phyloP scores from a whole-genome alignment of 2,329 filamentous ascomycete genomes.

The Teratosphaeria zuluensis region DNA sequence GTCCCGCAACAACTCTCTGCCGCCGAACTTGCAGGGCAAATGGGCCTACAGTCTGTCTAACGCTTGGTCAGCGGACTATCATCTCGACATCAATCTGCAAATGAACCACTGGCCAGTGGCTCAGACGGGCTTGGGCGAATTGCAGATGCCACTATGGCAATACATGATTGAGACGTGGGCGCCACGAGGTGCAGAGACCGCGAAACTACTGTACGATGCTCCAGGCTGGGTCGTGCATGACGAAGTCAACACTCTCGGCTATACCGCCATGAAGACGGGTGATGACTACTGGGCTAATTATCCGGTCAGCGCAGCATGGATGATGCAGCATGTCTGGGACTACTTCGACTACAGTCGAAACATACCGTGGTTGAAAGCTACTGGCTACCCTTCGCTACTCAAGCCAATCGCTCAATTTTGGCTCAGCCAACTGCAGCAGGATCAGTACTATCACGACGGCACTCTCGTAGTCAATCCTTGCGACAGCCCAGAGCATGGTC shows the following conservation, averaged over 20 bases:
- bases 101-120: slow-evolving; percentile 53
- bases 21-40: slow-evolving; percentile 47
- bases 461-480: slow-evolving; percentile 49
- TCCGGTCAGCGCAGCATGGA: slow-evolving; percentile 45
- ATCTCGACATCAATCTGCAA: slow-evolving; percentile 51
- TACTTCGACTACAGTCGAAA: slow-evolving; percentile 46
- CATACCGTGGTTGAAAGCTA: slow-evolving; percentile 32
- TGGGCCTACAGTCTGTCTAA: slow-evolving; percentile 41
- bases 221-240: slow-evolving; percentile 49
- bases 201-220: slow-evolving; percentile 44
- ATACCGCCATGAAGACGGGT: slow-evolving; percentile 41
- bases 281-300: slow-evolving; percentile 32
- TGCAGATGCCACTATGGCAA: slow-evolving; percentile 41
- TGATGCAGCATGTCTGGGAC: slow-evolving; percentile 52
- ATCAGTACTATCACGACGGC: slow-evolving; percentile 41
- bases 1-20: slow-evolving; percentile 42
- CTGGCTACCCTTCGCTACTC: slow-evolving; percentile 43
- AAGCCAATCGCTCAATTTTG: slow-evolving; percentile 48
- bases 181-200: slow-evolving; percentile 44
- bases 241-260: slow-evolving; percentile 51
- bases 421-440: slow-evolving; percentile 44
- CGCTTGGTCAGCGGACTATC: slow-evolving; percentile 48
- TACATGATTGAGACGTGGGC: slow-evolving; percentile 47
- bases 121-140: slow-evolving; percentile 40
- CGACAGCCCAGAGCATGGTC: slow-evolving; percentile 49